A percentile compares a stretch with the other conserved stretches of the same genome.
phyloP scores from a whole-genome alignment of 148 eudicot genomes.

The Cornus controversa region DNA sequence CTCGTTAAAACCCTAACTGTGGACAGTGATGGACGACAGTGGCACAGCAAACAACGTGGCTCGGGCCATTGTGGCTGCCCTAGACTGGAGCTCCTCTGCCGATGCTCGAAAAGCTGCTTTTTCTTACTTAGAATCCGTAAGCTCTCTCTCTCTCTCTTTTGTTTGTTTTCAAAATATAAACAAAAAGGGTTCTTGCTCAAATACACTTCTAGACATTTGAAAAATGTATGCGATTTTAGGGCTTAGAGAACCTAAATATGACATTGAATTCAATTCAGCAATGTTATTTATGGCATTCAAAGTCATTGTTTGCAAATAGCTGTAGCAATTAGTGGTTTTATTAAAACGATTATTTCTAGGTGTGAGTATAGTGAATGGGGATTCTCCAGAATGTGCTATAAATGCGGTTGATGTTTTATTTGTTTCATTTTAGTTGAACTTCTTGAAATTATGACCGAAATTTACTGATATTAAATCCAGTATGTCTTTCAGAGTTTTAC shows the following conservation, averaged over 20 bases:
- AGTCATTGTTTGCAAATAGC: background rate
- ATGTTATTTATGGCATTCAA: background rate
- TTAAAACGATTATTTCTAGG: background rate
- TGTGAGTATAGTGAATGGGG: background rate
- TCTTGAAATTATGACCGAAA: no score
- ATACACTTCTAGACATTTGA: background rate
- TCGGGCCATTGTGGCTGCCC: conserved; percentile 71
- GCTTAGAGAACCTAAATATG: background rate
- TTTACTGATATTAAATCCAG: no score
- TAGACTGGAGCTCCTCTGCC: conserved; percentile 76
- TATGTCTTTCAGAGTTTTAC: no score
- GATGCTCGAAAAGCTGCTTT: conserved; percentile 75
- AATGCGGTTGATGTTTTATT: no score
- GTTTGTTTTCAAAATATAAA: background rate
- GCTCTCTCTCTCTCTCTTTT: background rate
- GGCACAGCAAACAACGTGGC: conserved; percentile 62
- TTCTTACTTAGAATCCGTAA: conserved; percentile 76
- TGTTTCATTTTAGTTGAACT: no score
- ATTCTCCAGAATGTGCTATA: background rate
- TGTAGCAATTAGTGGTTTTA: background rate
- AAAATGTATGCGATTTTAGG: background rate
- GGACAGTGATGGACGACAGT: conserved; percentile 46
- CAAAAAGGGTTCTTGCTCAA: background rate
- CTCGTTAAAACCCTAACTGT: conserved; percentile 7
- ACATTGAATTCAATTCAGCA: no score